Conservation (phyloP, 78 protist genomes). For the Chrysochromulina tobinii region DNA sequence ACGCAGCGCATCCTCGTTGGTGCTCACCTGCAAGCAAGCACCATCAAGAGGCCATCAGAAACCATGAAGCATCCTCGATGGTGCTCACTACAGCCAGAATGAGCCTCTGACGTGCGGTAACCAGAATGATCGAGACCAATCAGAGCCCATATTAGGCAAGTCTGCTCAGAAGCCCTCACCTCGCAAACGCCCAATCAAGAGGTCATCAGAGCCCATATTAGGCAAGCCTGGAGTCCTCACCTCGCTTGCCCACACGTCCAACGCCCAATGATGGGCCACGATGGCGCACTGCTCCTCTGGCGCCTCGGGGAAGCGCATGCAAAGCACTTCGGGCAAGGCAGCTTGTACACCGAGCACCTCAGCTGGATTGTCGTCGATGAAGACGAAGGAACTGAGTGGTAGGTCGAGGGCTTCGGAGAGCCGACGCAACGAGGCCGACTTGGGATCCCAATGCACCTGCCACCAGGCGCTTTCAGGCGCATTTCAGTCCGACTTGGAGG, state of each 20-base stretch:
- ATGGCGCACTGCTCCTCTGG: not conserved
- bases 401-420: not conserved
- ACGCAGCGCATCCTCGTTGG: not conserved
- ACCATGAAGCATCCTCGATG: too few relatives aligned
- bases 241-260: not conserved
- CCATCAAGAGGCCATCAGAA: too few relatives aligned
- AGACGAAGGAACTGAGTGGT: not conserved
- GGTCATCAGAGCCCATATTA: too few relatives aligned
- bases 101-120: too few relatives aligned
- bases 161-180: too few relatives aligned
- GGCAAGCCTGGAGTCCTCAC: not conserved
- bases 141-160: too few relatives aligned
- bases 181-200: too few relatives aligned
- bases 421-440: not conserved
- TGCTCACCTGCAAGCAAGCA: too few relatives aligned
- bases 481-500: too few relatives aligned
- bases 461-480: not conserved
- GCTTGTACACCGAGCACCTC: not conserved
- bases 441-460: not conserved
- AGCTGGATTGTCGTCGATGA: constrained; percentile 28
- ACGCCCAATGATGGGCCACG: not conserved
- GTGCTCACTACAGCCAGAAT: too few relatives aligned
- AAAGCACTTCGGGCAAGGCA: not conserved
- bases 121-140: too few relatives aligned
- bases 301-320: not conserved